Evolutionary conservation across 1,284 basidiomycete species (phyloP).

Genomic region (Naganishia cerealis): DNA sequence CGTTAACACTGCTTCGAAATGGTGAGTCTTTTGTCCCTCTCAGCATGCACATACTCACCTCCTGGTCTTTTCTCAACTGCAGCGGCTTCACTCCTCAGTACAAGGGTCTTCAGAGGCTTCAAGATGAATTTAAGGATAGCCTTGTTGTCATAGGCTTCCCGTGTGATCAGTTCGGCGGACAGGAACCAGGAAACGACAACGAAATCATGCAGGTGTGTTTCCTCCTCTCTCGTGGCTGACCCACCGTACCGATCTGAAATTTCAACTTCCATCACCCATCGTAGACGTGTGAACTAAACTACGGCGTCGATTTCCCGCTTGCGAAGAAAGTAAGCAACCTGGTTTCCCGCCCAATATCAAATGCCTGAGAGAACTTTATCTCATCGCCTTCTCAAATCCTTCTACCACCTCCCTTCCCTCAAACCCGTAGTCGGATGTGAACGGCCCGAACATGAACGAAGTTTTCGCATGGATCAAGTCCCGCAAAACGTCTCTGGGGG

Average conservation of each 20-base stretch:
- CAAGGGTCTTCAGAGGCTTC: conserved; percentile 57
- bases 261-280: no score
- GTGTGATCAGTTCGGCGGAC: conserved; percentile 56
- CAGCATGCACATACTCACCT: neutral
- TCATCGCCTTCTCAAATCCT: neutral
- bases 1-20: conserved; percentile 60
- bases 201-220: conserved; percentile 59
- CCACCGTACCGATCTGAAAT: neutral
- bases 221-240: neutral
- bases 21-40: conserved; percentile 41
- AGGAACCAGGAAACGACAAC: conserved; percentile 70
- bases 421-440: conserved; percentile 68
- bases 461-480: conserved; percentile 84
- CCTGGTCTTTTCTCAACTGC: neutral
- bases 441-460: conserved; percentile 73
- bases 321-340: conserved; percentile 64
- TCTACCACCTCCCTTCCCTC: neutral
- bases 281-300: conserved; percentile 59
- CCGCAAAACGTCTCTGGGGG: conserved; percentile 44
- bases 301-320: conserved; percentile 76
- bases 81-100: conserved; percentile 55
- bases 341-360: neutral
- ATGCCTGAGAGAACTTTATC: neutral
- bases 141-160: conserved; percentile 58
- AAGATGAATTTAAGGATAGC: conserved; percentile 58